Percentiles rank a stretch among this genome's conserved stretches.
Conservation (phyloP, 768 basidiomycete species). For the Boletellus ananas region DNA sequence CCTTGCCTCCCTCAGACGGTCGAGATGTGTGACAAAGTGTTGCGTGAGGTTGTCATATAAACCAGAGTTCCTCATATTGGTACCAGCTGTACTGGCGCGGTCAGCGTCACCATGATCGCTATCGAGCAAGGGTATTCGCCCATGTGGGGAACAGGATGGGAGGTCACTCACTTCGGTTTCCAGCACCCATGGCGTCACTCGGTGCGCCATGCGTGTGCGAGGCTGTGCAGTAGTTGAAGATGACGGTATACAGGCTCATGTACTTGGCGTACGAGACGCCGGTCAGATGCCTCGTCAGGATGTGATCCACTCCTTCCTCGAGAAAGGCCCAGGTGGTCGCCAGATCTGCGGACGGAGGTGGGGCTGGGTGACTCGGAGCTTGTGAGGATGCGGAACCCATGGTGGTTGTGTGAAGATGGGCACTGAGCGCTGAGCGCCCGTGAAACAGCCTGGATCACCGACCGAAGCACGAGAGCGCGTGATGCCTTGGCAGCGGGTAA, state of each 20-base stretch:
- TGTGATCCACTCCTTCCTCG: constrained; percentile 83
- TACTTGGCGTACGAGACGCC: constrained; percentile 89
- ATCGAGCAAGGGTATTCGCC: constrained; percentile 24
- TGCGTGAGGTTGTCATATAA: constrained; percentile 91
- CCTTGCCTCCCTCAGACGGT: constrained; percentile 55
- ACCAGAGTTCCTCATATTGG: constrained; percentile 96
- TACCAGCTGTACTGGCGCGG: constrained; percentile 57
- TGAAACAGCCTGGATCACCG: too few relatives aligned
- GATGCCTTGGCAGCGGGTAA: too few relatives aligned
- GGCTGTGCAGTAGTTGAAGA: constrained; percentile 97
- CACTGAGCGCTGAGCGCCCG: too few relatives aligned
- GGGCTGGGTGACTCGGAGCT: constrained; percentile 53
- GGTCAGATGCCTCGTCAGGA: constrained; percentile 87
- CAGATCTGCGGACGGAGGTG: constrained; percentile 64
- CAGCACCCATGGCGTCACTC: constrained; percentile 31
- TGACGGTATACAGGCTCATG: constrained; percentile 85
- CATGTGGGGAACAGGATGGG: constrained; percentile 6
- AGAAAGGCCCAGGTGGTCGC: constrained; percentile 86
- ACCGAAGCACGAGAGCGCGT: too few relatives aligned
- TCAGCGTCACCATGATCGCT: constrained; percentile 17
- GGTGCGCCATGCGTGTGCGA: constrained; percentile 65
- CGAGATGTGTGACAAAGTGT: constrained; percentile 85
- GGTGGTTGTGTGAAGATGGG: constrained; percentile 26
- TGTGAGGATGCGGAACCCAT: constrained; percentile 32
- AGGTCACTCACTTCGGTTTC: constrained; percentile 53